phyloP scores from a whole-genome alignment of 148 eudicot species.

The Dianthus caryophyllus region DNA sequence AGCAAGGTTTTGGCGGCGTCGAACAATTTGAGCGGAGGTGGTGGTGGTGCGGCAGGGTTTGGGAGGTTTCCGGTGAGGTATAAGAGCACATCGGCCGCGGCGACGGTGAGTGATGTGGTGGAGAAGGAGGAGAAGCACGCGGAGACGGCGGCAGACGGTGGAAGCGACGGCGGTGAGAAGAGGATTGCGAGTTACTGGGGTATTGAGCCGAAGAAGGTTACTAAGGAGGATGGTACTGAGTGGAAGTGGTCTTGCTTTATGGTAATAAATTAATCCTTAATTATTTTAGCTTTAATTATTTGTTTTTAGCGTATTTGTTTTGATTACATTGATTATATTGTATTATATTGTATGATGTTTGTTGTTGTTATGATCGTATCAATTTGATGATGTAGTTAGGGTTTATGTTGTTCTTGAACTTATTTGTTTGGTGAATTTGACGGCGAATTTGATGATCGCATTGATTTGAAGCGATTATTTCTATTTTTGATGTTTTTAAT shows the following conservation, averaged over 20 bases:
- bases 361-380: not conserved
- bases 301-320: not conserved
- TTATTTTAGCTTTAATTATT: too few species aligned
- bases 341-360: not conserved
- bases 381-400: too few species aligned
- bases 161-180: constrained; percentile 20
- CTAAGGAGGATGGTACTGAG: constrained; percentile 64
- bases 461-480: too few species aligned
- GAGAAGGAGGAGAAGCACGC: constrained; percentile 21
- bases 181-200: constrained; percentile 55
- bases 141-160: constrained; percentile 24
- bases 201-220: constrained; percentile 37
- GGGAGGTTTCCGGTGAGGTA: constrained; percentile 33
- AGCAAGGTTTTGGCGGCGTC: constrained; percentile 4
- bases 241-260: constrained; percentile 83
- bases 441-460: too few species aligned
- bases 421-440: too few species aligned
- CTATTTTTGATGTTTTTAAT: too few species aligned
- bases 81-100: constrained; percentile 32
- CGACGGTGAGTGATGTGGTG: constrained; percentile 22
- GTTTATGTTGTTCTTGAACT: too few species aligned
- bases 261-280: too few species aligned
- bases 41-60: too few species aligned
- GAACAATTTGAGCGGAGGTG: constrained; percentile 12
- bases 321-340: not conserved